Conservation (phyloP, 2,329 filamentous ascomycete species). For the Catunica adiposa region DNA sequence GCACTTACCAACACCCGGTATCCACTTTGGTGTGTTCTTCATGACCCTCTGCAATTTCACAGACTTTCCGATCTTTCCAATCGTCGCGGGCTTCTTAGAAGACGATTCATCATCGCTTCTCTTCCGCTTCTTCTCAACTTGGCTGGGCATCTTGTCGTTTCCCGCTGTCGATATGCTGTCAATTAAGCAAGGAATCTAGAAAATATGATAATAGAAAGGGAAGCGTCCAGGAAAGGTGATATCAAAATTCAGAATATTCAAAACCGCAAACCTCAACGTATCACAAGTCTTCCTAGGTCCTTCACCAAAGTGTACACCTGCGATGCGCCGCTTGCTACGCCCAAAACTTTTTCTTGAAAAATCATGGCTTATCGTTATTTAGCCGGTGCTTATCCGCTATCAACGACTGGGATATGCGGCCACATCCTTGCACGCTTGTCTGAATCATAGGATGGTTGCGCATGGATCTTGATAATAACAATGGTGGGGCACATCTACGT, state of each 20-base stretch:
- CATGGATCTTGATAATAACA: background rate
- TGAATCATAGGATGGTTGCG: background rate
- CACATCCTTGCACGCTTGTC: background rate
- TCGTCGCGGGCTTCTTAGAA: constrained; percentile 17
- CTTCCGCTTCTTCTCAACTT: constrained; percentile 35
- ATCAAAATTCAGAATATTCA: background rate
- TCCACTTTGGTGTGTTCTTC: constrained; percentile 5
- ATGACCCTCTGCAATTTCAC: constrained; percentile 26
- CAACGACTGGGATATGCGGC: background rate
- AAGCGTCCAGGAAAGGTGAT: background rate
- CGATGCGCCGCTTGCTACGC: constrained; percentile 11
- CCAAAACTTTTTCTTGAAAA: constrained; percentile 17
- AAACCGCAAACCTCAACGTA: background rate
- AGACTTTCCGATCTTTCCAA: constrained; percentile 25
- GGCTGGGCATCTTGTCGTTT: constrained; percentile 20
- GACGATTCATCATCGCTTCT: constrained; percentile 18
- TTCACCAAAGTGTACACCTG: background rate
- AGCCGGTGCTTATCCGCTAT: constrained; percentile 11
- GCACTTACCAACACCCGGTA: constrained; percentile 11
- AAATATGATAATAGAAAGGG: no score
- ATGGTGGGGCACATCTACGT: background rate
- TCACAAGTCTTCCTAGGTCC: background rate
- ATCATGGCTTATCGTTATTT: constrained; percentile 13
- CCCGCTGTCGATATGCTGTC: no score
- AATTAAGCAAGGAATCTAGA: no score